Evolutionary conservation across 345 rosid species (phyloP).

Genomic region (Dipteronia dyeriana): DNA sequence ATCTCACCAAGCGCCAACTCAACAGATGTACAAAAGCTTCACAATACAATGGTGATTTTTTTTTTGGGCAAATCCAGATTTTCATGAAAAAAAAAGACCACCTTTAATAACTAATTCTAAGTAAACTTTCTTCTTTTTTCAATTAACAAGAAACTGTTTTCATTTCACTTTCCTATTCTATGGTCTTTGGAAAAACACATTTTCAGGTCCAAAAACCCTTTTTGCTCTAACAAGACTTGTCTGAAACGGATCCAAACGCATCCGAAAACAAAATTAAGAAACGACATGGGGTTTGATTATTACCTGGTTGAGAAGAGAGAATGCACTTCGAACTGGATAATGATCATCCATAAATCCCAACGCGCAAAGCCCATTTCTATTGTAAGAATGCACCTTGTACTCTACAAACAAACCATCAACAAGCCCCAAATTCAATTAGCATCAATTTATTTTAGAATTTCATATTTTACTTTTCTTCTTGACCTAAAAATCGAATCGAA

Average conservation of each 20-base stretch:
- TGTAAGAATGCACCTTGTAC: constrained; percentile 93
- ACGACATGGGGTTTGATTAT: not conserved
- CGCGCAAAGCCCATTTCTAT: constrained; percentile 82
- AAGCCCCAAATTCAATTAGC: not conserved
- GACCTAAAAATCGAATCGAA: not conserved
- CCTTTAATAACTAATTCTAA: too few species aligned
- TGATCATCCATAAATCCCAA: constrained; percentile 96
- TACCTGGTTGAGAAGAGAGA: constrained; percentile 90
- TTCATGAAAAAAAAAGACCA: not conserved
- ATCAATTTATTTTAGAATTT: not conserved
- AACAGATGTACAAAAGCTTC: not conserved
- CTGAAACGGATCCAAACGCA: not conserved
- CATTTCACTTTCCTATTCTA: not conserved
- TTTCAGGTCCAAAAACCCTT: too few species aligned
- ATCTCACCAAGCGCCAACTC: not conserved
- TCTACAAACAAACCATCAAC: constrained; percentile 42
- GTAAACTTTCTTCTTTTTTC: too few species aligned
- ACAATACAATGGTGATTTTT: not conserved
- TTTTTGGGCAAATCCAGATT: not conserved
- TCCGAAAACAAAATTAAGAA: not conserved
- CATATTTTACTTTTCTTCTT: not conserved
- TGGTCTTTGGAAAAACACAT: not conserved
- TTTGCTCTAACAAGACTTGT: not conserved
- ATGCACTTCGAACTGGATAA: constrained; percentile 90
- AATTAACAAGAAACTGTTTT: not conserved